These are phyloP conservation scores for Russula olivacea DNA, from an alignment of 768 basidiomycete species.

Conservation along the genomic window DNA sequence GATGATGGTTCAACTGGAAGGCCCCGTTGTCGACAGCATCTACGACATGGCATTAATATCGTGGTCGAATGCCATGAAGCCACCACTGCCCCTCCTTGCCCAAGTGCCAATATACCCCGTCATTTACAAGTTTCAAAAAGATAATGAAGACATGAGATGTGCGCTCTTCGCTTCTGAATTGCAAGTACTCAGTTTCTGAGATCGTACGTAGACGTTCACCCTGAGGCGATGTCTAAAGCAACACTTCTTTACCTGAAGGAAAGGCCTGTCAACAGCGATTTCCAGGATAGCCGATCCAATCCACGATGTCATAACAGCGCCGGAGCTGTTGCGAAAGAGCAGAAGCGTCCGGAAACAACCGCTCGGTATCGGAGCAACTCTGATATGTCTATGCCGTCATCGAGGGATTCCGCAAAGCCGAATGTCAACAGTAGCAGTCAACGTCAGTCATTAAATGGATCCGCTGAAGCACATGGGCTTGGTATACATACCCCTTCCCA, in stretches of 20 bases:
- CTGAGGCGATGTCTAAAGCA: neutral
- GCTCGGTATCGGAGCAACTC: neutral
- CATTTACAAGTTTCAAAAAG: conserved; percentile 40
- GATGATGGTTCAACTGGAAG: conserved; percentile 68
- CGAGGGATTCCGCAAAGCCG: neutral
- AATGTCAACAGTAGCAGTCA: neutral
- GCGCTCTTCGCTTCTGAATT: conserved; percentile 18
- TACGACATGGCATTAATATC: conserved; percentile 65
- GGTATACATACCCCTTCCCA: neutral
- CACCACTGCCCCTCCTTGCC: conserved; percentile 40
- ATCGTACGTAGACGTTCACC: conserved; percentile 9
- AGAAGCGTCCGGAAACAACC: neutral
- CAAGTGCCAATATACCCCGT: conserved; percentile 31
- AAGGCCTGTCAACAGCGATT: conserved; percentile 3
- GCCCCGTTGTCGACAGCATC: conserved; percentile 60
- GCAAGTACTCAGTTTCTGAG: neutral
- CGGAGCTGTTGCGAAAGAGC: neutral
- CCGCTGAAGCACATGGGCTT: neutral
- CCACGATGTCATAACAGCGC: neutral
- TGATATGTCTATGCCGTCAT: neutral
- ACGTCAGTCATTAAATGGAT: neutral
- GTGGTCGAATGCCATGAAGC: conserved; percentile 47
- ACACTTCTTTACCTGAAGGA: conserved; percentile 12
- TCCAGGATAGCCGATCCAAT: neutral
- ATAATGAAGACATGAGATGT: conserved; percentile 28